Conservation (phyloP, 2,329 filamentous ascomycete species). For the Cladosporium cucumerinum region DNA sequence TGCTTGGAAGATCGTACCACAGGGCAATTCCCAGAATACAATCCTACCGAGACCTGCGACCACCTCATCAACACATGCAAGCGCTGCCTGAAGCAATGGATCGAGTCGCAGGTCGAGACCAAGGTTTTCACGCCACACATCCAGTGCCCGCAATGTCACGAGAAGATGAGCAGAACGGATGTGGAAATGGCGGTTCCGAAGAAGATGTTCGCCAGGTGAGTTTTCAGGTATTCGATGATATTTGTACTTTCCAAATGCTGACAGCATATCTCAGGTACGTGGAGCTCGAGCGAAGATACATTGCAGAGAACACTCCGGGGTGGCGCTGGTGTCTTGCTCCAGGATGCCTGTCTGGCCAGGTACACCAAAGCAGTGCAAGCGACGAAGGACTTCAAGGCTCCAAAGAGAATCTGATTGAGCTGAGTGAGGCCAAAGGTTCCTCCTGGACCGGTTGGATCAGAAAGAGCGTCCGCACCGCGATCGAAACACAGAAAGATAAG, state of each 20-base stretch:
- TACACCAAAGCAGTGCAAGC: slow-evolving; percentile 29
- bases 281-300: slow-evolving; percentile 24
- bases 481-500: neutral
- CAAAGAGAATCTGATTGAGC: neutral
- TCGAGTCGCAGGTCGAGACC: slow-evolving; percentile 29
- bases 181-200: slow-evolving; percentile 46
- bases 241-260: slow-evolving; percentile 36
- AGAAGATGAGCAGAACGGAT: slow-evolving; percentile 43
- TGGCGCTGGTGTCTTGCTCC: slow-evolving; percentile 54
- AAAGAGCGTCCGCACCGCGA: neutral
- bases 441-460: neutral
- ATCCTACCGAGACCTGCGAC: slow-evolving; percentile 35
- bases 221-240: slow-evolving; percentile 28
- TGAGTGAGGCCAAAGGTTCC: neutral
- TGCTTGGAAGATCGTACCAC: slow-evolving; percentile 22
- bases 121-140: neutral
- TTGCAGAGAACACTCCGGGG: slow-evolving; percentile 30
- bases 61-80: slow-evolving; percentile 38
- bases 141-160: slow-evolving; percentile 50
- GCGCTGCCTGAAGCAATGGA: slow-evolving; percentile 37
- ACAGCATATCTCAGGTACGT: slow-evolving; percentile 39
- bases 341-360: slow-evolving; percentile 51
- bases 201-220: slow-evolving; percentile 47
- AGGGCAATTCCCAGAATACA: slow-evolving; percentile 33
- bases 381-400: neutral